These are phyloP conservation scores for Xylaria sp. DNA, from an alignment of 2,329 filamentous ascomycete genomes.

Conservation along the genomic window DNA sequence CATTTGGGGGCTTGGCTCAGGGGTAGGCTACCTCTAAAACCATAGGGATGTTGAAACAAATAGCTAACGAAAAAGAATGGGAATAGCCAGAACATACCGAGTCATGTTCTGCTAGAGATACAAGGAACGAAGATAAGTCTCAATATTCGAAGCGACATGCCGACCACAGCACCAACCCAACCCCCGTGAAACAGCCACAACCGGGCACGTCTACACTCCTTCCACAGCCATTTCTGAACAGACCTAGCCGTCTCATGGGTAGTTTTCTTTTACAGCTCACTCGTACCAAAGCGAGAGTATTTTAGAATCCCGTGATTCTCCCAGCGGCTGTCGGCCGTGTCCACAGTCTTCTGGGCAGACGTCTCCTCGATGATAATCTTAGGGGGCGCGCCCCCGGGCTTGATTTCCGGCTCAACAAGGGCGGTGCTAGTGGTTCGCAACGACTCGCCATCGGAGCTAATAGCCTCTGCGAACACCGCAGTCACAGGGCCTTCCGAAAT, in stretches of 20 bases:
- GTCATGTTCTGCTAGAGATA: too few relatives aligned
- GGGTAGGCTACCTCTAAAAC: not conserved
- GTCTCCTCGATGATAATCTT: not conserved
- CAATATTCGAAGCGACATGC: too few relatives aligned
- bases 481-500: conserved; percentile 14
- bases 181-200: too few relatives aligned
- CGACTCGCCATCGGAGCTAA: conserved; percentile 26
- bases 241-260: not conserved
- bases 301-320: conserved; percentile 14
- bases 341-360: conserved; percentile 1
- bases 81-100: too few relatives aligned
- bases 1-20: not conserved
- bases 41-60: too few relatives aligned
- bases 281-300: conserved; percentile 9
- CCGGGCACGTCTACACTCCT: not conserved
- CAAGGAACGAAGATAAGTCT: too few relatives aligned
- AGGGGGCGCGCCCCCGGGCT: not conserved
- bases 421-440: conserved; percentile 26
- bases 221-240: not conserved
- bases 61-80: too few relatives aligned
- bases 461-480: conserved; percentile 31
- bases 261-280: not conserved
- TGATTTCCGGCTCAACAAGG: conserved; percentile 35
- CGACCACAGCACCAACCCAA: too few relatives aligned
- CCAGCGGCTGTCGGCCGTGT: conserved; percentile 3